Conservation (phyloP, 2,329 filamentous ascomycete genomes). For the Aurifilum marmelostoma region DNA sequence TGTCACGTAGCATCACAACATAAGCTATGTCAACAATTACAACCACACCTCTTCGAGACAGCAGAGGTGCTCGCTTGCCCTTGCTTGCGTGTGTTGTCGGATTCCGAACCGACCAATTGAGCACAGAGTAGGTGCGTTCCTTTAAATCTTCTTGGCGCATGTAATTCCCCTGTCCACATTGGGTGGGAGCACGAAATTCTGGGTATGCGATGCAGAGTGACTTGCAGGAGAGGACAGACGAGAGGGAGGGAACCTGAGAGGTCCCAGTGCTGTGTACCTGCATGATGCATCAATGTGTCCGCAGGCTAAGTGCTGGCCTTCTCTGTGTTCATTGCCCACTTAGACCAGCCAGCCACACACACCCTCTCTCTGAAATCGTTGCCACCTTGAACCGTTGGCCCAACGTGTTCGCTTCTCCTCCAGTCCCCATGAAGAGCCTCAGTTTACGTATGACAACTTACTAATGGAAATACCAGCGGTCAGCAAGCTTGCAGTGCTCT, state of each 20-base stretch:
- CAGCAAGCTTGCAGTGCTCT: neutral
- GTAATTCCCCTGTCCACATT: neutral
- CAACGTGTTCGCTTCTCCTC: neutral
- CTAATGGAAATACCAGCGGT: conserved; percentile 1
- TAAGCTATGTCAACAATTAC: neutral
- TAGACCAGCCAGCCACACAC: neutral
- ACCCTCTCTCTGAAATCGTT: neutral
- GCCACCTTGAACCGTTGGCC: neutral
- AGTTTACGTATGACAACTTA: neutral
- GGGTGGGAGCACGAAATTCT: neutral
- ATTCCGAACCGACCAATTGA: conserved; percentile 7
- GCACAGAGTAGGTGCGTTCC: neutral
- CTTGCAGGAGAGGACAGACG: neutral
- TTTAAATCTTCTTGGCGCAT: neutral
- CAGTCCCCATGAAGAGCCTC: neutral
- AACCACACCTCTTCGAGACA: neutral
- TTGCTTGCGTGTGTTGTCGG: neutral
- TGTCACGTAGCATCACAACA: neutral
- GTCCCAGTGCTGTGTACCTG: neutral
- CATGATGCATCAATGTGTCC: neutral
- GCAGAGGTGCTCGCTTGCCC: neutral
- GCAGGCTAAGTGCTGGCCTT: no score
- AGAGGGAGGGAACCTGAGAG: neutral
- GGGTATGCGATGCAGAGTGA: neutral
- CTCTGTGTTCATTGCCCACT: neutral